phyloP scores from a whole-genome alignment of 1,284 basidiomycete genomes.

The Vanrija pseudolonga region DNA sequence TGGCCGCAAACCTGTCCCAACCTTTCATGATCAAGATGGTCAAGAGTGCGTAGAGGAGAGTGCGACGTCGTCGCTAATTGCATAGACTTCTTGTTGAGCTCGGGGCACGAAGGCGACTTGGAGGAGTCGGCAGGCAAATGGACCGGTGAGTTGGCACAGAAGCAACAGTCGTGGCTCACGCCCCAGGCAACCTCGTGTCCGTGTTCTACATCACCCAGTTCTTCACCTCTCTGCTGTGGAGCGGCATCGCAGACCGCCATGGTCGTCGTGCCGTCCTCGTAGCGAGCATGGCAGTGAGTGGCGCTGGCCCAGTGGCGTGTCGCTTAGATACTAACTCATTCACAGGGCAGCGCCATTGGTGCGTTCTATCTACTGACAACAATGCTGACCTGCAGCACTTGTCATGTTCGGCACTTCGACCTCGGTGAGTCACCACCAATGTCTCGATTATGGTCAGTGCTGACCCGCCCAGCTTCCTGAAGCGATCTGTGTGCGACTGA shows the following conservation, averaged over 20 bases:
- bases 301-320: constrained; percentile 29
- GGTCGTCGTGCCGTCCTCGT: constrained; percentile 81
- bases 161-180: constrained; percentile 7
- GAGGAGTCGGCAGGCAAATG: constrained; percentile 46
- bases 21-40: constrained; percentile 92
- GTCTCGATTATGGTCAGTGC: not conserved
- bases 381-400: constrained; percentile 44
- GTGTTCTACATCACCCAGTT: constrained; percentile 61
- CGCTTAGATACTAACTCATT: constrained; percentile 8
- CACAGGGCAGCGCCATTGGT: constrained; percentile 41
- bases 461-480: constrained; percentile 57
- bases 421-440: constrained; percentile 48
- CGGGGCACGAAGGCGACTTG: constrained; percentile 45
- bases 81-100: constrained; percentile 17
- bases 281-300: constrained; percentile 77
- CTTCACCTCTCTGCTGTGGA: constrained; percentile 87
- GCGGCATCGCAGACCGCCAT: constrained; percentile 86
- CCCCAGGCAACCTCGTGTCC: constrained; percentile 48
- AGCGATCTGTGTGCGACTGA: constrained; percentile 81
- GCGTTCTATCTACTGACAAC: constrained; percentile 3
- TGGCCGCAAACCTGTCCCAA: constrained; percentile 84
- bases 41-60: constrained; percentile 57
- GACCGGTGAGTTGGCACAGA: too few species aligned
- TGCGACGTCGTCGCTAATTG: constrained; percentile 18
- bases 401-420: constrained; percentile 81